phyloP scores from a whole-genome alignment of 2,329 filamentous ascomycete species.

The Shiraia bambusicola region DNA sequence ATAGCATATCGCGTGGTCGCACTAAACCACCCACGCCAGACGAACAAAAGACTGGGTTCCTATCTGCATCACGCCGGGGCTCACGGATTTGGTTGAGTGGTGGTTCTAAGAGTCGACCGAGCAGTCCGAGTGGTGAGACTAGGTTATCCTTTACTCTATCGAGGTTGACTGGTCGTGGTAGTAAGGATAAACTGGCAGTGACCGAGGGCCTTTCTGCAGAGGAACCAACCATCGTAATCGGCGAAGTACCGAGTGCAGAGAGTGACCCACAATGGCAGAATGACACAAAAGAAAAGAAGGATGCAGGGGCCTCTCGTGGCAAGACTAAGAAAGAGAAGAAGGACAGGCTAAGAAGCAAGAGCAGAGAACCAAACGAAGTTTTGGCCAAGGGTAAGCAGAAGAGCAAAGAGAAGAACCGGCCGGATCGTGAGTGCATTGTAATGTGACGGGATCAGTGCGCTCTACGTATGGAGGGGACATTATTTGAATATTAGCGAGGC shows the following conservation, averaged over 20 bases:
- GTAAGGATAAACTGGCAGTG: constrained; percentile 44
- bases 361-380: constrained; percentile 40
- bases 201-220: constrained; percentile 21
- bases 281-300: constrained; percentile 27
- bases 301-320: constrained; percentile 22
- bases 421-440: constrained; percentile 48
- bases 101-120: constrained; percentile 45
- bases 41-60: constrained; percentile 41
- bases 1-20: constrained; percentile 30
- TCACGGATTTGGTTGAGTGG: constrained; percentile 36
- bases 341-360: constrained; percentile 43
- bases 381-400: constrained; percentile 27
- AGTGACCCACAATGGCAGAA: constrained; percentile 13
- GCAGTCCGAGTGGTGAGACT: constrained; percentile 44
- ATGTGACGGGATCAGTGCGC: constrained; percentile 40
- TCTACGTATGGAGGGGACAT: constrained; percentile 2
- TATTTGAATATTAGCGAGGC: constrained; percentile 25
- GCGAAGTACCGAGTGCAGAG: constrained; percentile 19
- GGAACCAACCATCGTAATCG: constrained; percentile 34
- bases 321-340: constrained; percentile 38
- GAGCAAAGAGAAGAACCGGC: constrained; percentile 32
- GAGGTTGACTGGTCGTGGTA: constrained; percentile 44
- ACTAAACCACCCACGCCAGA: constrained; percentile 48
- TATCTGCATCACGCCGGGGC: constrained; percentile 36
- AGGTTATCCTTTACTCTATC: constrained; percentile 48